Conservation (phyloP, 2,329 filamentous ascomycete species). For the Stachybotrys elegans region DNA sequence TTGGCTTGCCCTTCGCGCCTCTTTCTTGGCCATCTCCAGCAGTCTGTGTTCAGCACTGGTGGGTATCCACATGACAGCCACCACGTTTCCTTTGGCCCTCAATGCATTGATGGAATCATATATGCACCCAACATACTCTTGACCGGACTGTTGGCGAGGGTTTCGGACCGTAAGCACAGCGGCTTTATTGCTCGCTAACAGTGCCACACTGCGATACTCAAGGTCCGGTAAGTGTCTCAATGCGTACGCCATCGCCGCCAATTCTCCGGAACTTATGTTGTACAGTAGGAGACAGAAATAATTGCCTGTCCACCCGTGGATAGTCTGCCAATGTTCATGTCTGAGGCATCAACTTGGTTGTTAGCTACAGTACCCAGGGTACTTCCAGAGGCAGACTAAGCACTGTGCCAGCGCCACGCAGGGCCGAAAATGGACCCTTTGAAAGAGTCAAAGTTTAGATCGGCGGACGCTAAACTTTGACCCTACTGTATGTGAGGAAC, state of each 20-base stretch:
- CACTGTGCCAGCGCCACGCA: too few relatives aligned
- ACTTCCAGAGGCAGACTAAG: too few relatives aligned
- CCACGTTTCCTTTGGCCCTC: constrained; percentile 4
- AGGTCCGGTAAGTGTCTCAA: constrained; percentile 8
- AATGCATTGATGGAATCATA: constrained; percentile 11
- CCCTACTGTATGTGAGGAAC: too few relatives aligned
- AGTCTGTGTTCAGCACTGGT: constrained; percentile 6
- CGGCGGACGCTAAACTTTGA: too few relatives aligned
- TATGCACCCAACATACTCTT: constrained; percentile 13
- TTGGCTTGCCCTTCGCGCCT: constrained; percentile 6
- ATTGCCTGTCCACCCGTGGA: too few relatives aligned
- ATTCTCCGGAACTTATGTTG: constrained; percentile 10
- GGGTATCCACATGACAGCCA: constrained; percentile 8
- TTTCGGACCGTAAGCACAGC: constrained; percentile 10
- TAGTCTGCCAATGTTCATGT: too few relatives aligned
- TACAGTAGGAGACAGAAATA: too few relatives aligned
- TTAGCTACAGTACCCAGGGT: too few relatives aligned
- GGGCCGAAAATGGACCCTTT: too few relatives aligned
- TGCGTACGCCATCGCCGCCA: constrained; percentile 12
- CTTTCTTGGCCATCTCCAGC: constrained; percentile 6
- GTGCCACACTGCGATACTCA: constrained; percentile 4
- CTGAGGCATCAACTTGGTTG: too few relatives aligned
- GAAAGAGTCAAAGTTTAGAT: too few relatives aligned
- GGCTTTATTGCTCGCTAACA: constrained; percentile 13
- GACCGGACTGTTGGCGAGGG: constrained; percentile 12